Percentiles rank a stretch among this genome's conserved stretches.
Conservation (phyloP, 2,329 filamentous ascomycete species). For the Oidium heveae region DNA sequence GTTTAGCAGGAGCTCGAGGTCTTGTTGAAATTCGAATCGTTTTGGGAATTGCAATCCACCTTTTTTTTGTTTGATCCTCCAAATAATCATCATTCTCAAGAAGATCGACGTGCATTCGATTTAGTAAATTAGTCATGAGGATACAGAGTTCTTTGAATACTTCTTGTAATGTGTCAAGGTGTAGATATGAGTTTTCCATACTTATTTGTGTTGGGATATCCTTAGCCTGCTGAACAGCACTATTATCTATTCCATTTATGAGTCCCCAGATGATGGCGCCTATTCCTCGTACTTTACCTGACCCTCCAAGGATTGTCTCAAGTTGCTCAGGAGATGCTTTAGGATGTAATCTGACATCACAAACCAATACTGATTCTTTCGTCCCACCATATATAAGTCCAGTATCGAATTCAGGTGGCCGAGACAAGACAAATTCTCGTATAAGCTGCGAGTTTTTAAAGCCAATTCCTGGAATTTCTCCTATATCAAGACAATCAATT, state of each 20-base stretch:
- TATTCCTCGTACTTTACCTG: conserved; percentile 45
- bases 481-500: conserved; percentile 49
- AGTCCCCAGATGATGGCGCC: conserved; percentile 51
- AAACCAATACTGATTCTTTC: conserved; percentile 34
- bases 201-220: conserved; percentile 68
- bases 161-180: conserved; percentile 35
- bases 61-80: conserved; percentile 5
- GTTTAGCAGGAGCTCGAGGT: conserved; percentile 25
- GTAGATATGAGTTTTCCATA: conserved; percentile 76
- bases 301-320: conserved; percentile 41
- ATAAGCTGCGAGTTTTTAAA: conserved; percentile 49
- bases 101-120: conserved; percentile 57
- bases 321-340: conserved; percentile 37
- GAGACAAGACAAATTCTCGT: conserved; percentile 30
- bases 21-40: conserved; percentile 63
- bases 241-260: conserved; percentile 55
- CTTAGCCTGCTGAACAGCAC: conserved; percentile 45
- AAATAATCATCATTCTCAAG: conserved; percentile 15
- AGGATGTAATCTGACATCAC: conserved; percentile 35
- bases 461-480: conserved; percentile 67
- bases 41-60: conserved; percentile 59
- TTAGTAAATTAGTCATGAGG: conserved; percentile 44
- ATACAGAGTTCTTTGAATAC: conserved; percentile 43
- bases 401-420: conserved; percentile 17
- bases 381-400: conserved; percentile 23